Conservation (phyloP, 192 early-diverging fungal genomes). For the Podila epigama region DNA sequence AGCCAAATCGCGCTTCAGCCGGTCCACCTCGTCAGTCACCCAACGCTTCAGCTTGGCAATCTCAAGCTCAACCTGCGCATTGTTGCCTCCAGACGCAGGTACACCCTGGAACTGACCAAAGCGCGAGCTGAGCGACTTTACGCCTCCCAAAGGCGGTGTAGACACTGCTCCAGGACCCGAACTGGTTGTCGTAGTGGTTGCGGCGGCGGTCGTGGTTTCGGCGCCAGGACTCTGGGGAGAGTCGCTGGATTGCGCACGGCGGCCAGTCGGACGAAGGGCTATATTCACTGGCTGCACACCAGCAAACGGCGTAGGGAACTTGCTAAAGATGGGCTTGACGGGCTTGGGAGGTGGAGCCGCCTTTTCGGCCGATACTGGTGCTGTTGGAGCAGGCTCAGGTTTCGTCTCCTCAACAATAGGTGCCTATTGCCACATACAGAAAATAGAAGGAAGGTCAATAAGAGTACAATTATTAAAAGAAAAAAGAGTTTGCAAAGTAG, state of each 20-base stretch:
- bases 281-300: constrained; percentile 22
- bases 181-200: background rate
- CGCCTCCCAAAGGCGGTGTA: constrained; percentile 32
- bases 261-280: constrained; percentile 26
- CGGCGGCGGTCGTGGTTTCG: background rate
- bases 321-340: constrained; percentile 49
- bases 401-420: constrained; percentile 40
- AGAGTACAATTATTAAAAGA: background rate
- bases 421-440: constrained; percentile 9
- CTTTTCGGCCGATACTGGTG: constrained; percentile 14
- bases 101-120: constrained; percentile 53
- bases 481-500: background rate
- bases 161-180: constrained; percentile 1
- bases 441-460: background rate
- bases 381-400: constrained; percentile 16
- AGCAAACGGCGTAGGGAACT: constrained; percentile 48
- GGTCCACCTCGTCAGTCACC: constrained; percentile 51
- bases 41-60: constrained; percentile 45
- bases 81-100: constrained; percentile 33
- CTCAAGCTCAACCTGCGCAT: constrained; percentile 34
- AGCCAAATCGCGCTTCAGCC: constrained; percentile 39
- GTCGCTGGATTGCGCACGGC: constrained; percentile 14
- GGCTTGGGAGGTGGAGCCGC: constrained; percentile 46
- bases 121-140: constrained; percentile 41
- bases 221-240: constrained; percentile 6